Percentiles rank a stretch among this genome's conserved stretches.
phyloP scores from a whole-genome alignment of 805 yeast genomes.

The Nematodospora valgi region DNA sequence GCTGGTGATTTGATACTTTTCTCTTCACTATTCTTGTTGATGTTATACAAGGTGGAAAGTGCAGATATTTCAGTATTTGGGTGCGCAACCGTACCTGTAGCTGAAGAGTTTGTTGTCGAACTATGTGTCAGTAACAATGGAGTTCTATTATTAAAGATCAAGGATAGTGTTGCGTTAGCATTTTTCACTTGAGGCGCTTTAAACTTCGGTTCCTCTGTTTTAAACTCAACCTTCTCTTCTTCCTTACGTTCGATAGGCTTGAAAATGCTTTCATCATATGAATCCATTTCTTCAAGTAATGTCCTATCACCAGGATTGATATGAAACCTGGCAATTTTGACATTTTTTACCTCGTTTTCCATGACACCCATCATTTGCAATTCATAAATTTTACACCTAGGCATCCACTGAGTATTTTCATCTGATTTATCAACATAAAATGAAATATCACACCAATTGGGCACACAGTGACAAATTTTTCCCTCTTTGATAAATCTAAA shows the following conservation, averaged over 20 bases:
- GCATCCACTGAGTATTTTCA: constrained; percentile 69
- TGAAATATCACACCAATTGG: constrained; percentile 93
- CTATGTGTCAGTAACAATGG: constrained; percentile 13
- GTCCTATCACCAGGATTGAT: constrained; percentile 30
- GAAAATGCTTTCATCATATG: constrained; percentile 63
- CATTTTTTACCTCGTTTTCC: constrained; percentile 79
- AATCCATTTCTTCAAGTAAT: constrained; percentile 59
- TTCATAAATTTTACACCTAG: constrained; percentile 90
- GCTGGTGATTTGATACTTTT: background rate
- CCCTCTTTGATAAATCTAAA: constrained; percentile 62
- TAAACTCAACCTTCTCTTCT: background rate
- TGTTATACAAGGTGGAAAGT: constrained; percentile 32
- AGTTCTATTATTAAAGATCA: constrained; percentile 20
- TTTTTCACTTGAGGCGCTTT: constrained; percentile 12
- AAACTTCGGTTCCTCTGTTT: constrained; percentile 2
- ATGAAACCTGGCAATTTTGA: constrained; percentile 60
- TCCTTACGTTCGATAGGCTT: constrained; percentile 13
- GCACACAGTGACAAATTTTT: constrained; percentile 68
- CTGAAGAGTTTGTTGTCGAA: constrained; percentile 32
- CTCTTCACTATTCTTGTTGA: constrained; percentile 29
- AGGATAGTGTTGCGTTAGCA: constrained; percentile 23
- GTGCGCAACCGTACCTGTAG: constrained; percentile 35
- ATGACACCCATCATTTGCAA: constrained; percentile 97
- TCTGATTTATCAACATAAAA: constrained; percentile 67
- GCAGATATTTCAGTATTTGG: constrained; percentile 30